Percentiles rank a stretch among this genome's conserved stretches.
Evolutionary conservation across 129 eudicot genomes (phyloP).

Genomic region (Smallanthus sonchifolius): DNA sequence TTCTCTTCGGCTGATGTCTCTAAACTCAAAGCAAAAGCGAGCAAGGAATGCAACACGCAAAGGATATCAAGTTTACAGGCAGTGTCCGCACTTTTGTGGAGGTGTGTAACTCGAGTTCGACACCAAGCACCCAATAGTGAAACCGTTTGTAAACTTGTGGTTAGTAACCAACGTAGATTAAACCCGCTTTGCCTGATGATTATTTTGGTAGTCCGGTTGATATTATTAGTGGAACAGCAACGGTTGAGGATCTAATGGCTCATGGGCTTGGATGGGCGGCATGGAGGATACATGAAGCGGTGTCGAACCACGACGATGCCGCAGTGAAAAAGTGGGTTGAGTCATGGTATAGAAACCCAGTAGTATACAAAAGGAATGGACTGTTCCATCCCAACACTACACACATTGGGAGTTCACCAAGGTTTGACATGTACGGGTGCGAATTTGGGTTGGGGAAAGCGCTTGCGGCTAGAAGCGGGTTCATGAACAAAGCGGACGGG

Average conservation of each 20-base stretch:
- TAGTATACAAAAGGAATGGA: background rate
- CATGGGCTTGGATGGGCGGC: conserved; percentile 44
- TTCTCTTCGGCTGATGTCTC: conserved; percentile 23
- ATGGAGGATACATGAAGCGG: conserved; percentile 22
- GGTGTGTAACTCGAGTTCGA: conserved; percentile 28
- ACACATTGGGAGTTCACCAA: conserved; percentile 30
- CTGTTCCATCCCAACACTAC: background rate
- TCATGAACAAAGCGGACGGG: conserved; percentile 29
- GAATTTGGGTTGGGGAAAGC: conserved; percentile 51
- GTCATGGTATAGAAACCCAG: conserved; percentile 22
- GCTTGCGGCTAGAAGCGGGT: conserved; percentile 37
- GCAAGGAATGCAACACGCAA: conserved; percentile 20
- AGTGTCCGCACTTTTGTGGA: conserved; percentile 44
- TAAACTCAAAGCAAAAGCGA: conserved; percentile 46
- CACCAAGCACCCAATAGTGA: background rate
- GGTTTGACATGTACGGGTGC: conserved; percentile 39
- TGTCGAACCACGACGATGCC: conserved; percentile 6
- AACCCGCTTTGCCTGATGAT: conserved; percentile 32
- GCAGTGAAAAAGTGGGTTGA: conserved; percentile 15
- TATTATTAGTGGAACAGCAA: background rate
- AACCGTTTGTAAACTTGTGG: conserved; percentile 21
- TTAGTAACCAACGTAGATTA: conserved; percentile 20
- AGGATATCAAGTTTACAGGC: conserved; percentile 51
- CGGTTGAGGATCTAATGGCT: conserved; percentile 21
- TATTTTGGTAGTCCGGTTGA: conserved; percentile 34